phyloP scores from a whole-genome alignment of 257 asterid genomes.

The Cruciata laevipes region DNA sequence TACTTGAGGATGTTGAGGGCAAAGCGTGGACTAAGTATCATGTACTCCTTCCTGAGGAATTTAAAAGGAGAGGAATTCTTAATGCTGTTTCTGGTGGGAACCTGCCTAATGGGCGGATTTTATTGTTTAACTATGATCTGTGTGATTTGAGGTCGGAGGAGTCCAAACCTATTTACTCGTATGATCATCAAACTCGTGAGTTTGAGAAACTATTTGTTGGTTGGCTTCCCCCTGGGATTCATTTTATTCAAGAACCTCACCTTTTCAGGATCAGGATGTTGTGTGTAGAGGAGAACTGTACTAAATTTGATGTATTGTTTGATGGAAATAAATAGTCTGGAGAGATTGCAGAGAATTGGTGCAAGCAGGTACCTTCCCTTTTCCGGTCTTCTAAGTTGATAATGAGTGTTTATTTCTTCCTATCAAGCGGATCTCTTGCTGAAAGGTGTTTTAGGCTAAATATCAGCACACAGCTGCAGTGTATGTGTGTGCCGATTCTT shows the following conservation, averaged over 20 bases:
- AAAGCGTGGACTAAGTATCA: neutral
- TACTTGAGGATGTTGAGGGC: slow-evolving; percentile 3
- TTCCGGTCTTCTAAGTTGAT: too few relatives aligned
- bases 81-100: neutral
- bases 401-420: too few relatives aligned
- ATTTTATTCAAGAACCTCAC: neutral
- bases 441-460: too few relatives aligned
- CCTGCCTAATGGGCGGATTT: neutral
- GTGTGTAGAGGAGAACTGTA: neutral
- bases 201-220: neutral
- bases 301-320: neutral
- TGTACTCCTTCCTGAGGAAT: slow-evolving; percentile 3
- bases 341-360: too few relatives aligned
- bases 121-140: neutral
- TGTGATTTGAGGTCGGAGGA: neutral
- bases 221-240: neutral
- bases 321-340: neutral
- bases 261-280: neutral
- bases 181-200: slow-evolving; percentile 3
- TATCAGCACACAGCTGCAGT: neutral
- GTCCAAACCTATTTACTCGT: neutral
- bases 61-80: neutral
- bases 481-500: too few relatives aligned
- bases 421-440: too few relatives aligned
- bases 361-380: too few relatives aligned